phyloP scores from a whole-genome alignment of 2,329 filamentous ascomycete genomes.

The Colletotrichum camelliae region DNA sequence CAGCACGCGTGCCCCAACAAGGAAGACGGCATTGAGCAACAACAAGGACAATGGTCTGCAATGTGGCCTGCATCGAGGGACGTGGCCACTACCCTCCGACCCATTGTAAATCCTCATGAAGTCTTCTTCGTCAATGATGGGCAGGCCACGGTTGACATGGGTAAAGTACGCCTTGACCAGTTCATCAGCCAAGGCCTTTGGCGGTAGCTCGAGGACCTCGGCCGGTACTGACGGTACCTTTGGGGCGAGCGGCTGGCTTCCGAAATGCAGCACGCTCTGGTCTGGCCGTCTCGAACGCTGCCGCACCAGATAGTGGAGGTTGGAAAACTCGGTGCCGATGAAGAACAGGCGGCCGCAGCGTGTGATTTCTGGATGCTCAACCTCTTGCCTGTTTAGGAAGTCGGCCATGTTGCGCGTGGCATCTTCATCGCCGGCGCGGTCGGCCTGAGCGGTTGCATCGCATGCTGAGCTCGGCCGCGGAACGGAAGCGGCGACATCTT shows the following conservation, averaged over 20 bases:
- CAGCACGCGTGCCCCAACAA: constrained; percentile 57
- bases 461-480: neutral
- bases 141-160: constrained; percentile 56
- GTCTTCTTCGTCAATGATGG: constrained; percentile 54
- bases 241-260: constrained; percentile 36
- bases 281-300: constrained; percentile 39
- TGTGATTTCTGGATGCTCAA: constrained; percentile 49
- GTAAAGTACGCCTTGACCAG: constrained; percentile 56
- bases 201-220: constrained; percentile 54
- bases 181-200: constrained; percentile 51
- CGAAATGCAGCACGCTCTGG: constrained; percentile 37
- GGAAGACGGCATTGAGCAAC: constrained; percentile 53
- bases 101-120: constrained; percentile 58
- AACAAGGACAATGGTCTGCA: constrained; percentile 47
- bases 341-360: constrained; percentile 55
- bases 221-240: constrained; percentile 46
- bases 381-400: constrained; percentile 53
- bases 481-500: neutral
- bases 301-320: constrained; percentile 59
- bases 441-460: neutral
- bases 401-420: constrained; percentile 54
- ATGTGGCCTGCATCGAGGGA: constrained; percentile 27
- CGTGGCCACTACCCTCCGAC: constrained; percentile 32
- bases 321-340: constrained; percentile 61
- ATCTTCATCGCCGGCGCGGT: constrained; percentile 36